phyloP scores from a whole-genome alignment of 257 asterid genomes.

The Solanum bulbocastanum region DNA sequence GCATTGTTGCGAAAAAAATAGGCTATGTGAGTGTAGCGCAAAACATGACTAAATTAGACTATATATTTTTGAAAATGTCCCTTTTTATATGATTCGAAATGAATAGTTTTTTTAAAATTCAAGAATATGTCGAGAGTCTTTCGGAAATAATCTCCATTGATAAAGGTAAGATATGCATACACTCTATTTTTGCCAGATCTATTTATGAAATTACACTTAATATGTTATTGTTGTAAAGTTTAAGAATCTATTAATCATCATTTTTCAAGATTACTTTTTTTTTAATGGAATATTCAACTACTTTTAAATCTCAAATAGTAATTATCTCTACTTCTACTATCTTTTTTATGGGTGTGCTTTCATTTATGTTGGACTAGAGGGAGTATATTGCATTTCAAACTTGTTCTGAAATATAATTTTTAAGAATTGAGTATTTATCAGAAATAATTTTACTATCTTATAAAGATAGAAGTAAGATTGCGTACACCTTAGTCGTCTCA shows the following conservation, averaged over 20 bases:
- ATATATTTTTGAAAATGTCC: background rate
- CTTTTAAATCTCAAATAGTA: background rate
- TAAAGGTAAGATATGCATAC: background rate
- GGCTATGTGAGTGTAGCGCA: background rate
- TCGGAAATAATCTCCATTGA: accelerated
- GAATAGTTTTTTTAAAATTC: background rate
- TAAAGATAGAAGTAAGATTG: too few relatives aligned
- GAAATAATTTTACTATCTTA: background rate
- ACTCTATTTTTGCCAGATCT: accelerated
- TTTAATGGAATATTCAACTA: background rate
- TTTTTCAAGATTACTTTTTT: background rate
- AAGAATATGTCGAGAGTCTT: background rate
- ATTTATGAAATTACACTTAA: background rate
- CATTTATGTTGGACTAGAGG: background rate
- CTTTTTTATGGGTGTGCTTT: background rate
- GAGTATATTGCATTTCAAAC: background rate
- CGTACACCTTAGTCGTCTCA: too few relatives aligned
- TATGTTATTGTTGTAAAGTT: background rate
- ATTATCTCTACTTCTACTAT: background rate
- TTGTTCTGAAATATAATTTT: too few relatives aligned
- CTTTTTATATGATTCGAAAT: background rate
- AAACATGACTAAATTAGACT: background rate
- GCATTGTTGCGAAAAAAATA: background rate
- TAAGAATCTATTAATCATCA: background rate
- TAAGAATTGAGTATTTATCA: too few relatives aligned